phyloP scores from a whole-genome alignment of 225 moss, liverwort and hornwort species.

The Pleurozium schreberi region DNA sequence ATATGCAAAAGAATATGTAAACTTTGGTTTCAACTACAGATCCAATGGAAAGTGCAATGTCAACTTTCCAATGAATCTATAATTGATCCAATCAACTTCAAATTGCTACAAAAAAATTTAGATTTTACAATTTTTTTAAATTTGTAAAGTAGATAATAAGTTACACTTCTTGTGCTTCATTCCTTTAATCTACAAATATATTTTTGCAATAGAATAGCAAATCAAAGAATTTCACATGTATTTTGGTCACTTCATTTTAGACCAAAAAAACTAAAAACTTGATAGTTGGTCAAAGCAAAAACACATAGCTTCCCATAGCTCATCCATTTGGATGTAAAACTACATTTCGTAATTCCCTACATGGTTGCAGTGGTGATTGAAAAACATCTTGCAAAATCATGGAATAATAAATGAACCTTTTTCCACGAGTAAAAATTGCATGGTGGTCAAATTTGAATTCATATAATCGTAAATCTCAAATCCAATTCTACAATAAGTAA shows the following conservation, averaged over 20 bases:
- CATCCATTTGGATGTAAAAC: neutral
- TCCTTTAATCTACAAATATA: neutral
- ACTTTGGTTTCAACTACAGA: neutral
- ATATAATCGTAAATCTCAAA: neutral
- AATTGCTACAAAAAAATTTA: too few species aligned
- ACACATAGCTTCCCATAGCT: neutral
- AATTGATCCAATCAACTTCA: neutral
- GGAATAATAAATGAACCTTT: neutral
- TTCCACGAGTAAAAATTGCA: neutral
- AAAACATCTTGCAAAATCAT: neutral
- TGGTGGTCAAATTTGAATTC: neutral
- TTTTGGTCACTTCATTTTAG: neutral
- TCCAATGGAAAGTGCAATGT: neutral
- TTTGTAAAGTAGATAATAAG: neutral
- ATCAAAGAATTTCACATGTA: neutral
- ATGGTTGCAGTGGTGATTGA: neutral
- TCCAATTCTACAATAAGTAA: neutral
- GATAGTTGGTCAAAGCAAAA: neutral
- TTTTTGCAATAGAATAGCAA: neutral
- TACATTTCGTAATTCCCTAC: neutral
- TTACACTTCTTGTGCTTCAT: neutral
- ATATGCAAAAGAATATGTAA: neutral
- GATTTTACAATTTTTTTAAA: too few species aligned
- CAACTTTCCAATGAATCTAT: too few species aligned
- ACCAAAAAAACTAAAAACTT: rapidly evolving